Evolutionary conservation across 257 asterid genomes (phyloP).

Genomic region (Salvia splendens): DNA sequence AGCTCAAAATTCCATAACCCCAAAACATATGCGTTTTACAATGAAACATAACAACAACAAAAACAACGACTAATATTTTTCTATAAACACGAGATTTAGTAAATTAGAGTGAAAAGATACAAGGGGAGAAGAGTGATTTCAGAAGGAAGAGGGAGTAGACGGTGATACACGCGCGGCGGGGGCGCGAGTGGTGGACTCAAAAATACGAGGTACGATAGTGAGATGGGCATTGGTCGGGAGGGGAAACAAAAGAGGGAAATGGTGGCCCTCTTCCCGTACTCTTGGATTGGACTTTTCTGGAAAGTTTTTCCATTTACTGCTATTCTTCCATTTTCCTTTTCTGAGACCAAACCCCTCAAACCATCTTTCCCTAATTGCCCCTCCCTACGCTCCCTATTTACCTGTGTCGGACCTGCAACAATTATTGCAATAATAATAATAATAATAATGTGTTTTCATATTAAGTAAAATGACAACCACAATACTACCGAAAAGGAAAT

Average conservation of each 20-base stretch:
- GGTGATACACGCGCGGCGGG: neutral
- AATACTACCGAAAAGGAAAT: neutral
- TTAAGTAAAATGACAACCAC: neutral
- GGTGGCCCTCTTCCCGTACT: slow-evolving; percentile 38
- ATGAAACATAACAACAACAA: too few relatives aligned
- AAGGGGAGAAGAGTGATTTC: neutral
- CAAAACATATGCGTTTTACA: too few relatives aligned
- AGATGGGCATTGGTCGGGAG: slow-evolving; percentile 10
- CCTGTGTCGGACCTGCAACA: neutral
- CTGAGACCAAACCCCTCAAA: slow-evolving; percentile 47
- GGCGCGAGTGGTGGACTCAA: neutral
- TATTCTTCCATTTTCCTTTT: slow-evolving; percentile 73
- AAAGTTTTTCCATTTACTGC: slow-evolving; percentile 67
- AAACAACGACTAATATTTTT: too few relatives aligned
- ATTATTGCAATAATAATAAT: neutral
- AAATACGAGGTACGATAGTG: slow-evolving; percentile 11
- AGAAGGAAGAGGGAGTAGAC: neutral
- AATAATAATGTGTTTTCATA: neutral
- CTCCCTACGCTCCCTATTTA: neutral
- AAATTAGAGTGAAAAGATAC: neutral
- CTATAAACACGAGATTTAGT: too few relatives aligned
- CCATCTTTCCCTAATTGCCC: slow-evolving; percentile 40
- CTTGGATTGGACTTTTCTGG: slow-evolving; percentile 81
- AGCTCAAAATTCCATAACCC: too few relatives aligned
- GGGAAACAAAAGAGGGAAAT: slow-evolving; percentile 5